Percentiles rank a stretch among this genome's conserved stretches.
phyloP scores from a whole-genome alignment of 2,329 filamentous ascomycete genomes.

The Nemania serpens region DNA sequence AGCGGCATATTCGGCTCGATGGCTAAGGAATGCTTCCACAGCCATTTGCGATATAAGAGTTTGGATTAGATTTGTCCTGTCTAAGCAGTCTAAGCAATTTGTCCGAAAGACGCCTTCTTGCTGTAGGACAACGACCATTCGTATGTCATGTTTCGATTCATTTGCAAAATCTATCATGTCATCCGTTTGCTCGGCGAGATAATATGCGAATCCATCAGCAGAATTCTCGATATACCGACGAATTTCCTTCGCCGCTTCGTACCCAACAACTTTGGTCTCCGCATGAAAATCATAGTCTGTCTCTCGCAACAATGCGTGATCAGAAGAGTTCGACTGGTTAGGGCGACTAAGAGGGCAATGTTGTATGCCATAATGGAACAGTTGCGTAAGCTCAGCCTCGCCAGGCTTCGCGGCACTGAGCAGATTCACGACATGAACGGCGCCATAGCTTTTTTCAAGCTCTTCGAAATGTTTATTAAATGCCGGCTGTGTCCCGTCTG shows the following conservation, averaged over 20 bases:
- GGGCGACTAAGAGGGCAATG: slow-evolving; percentile 72
- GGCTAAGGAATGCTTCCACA: slow-evolving; percentile 79
- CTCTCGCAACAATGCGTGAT: slow-evolving; percentile 75
- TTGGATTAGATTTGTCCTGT: slow-evolving; percentile 94
- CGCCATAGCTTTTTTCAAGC: slow-evolving; percentile 85
- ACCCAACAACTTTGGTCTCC: slow-evolving; percentile 86
- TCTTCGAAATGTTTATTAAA: slow-evolving; percentile 94
- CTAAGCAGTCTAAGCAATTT: slow-evolving; percentile 94
- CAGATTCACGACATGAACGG: slow-evolving; percentile 90
- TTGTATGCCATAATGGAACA: slow-evolving; percentile 78
- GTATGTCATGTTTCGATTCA: slow-evolving; percentile 45
- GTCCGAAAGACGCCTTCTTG: slow-evolving; percentile 96
- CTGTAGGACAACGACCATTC: slow-evolving; percentile 74
- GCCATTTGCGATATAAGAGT: slow-evolving; percentile 95
- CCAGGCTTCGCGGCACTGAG: slow-evolving; percentile 88
- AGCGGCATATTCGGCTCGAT: slow-evolving; percentile 69
- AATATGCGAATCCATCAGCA: slow-evolving; percentile 90
- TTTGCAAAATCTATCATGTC: slow-evolving; percentile 51
- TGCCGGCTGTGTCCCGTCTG: slow-evolving; percentile 88
- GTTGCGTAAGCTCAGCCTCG: slow-evolving; percentile 79
- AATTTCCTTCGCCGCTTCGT: slow-evolving; percentile 88
- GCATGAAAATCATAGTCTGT: slow-evolving; percentile 98
- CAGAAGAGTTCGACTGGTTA: slow-evolving; percentile 59
- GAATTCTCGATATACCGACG: slow-evolving; percentile 77
- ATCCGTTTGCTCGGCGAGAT: slow-evolving; percentile 74